These are phyloP conservation scores for Schoenoplectus tabernaemontani DNA, from an alignment of 202 grass and related monocot species.

Conservation along the genomic window DNA sequence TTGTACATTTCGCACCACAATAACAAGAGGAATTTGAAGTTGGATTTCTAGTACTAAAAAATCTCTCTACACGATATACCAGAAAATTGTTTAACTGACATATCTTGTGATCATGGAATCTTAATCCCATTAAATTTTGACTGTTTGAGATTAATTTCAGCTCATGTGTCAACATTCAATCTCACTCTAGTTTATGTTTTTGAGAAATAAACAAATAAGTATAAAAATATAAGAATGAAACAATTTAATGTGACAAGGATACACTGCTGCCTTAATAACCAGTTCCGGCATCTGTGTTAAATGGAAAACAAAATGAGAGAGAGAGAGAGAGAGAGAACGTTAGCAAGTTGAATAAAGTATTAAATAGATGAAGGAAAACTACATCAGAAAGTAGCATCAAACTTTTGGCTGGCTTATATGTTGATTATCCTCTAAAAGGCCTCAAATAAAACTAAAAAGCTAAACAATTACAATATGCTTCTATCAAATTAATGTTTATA, in stretches of 20 bases:
- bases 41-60: not conserved
- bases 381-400: not conserved
- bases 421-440: no score
- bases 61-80: not conserved
- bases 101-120: not conserved
- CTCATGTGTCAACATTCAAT: not conserved
- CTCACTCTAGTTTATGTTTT: not conserved
- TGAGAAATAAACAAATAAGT: not conserved
- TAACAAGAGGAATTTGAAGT: no score
- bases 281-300: constrained; percentile 69
- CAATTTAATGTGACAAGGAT: constrained; percentile 42
- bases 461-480: no score
- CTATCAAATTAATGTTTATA: not conserved
- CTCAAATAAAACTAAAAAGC: no score
- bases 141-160: no score
- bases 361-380: not conserved
- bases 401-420: not conserved
- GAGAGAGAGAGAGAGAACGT: not conserved
- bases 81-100: not conserved
- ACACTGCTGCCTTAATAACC: constrained; percentile 74
- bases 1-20: no score
- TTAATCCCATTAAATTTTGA: not conserved
- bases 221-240: not conserved
- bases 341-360: constrained; percentile 12
- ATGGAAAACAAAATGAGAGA: no score